Conservation (phyloP, 768 basidiomycete species). For the Trametes gibbosa region DNA sequence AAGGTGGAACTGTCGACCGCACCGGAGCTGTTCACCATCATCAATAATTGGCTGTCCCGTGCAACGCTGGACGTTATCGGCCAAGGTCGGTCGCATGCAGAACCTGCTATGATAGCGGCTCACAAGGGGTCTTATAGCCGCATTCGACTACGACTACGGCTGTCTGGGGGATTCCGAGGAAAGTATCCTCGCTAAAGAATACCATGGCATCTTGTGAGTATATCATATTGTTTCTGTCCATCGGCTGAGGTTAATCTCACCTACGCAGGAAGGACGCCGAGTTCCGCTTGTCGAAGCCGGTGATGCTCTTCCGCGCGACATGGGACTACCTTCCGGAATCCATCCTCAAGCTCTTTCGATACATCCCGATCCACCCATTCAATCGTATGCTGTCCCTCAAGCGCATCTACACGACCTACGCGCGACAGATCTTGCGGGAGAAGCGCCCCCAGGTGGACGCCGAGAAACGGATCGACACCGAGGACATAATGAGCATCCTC, state of each 20-base stretch:
- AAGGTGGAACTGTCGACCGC: slow-evolving; percentile 11
- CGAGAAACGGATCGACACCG: slow-evolving; percentile 10
- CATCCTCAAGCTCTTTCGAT: slow-evolving; percentile 10
- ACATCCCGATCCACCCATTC: slow-evolving; percentile 12
- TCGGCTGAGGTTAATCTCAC: neutral
- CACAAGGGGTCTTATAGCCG: slow-evolving; percentile 7
- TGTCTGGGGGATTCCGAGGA: slow-evolving; percentile 10
- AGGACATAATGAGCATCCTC: slow-evolving; percentile 24
- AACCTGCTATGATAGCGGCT: neutral
- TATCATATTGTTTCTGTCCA: too few relatives aligned
- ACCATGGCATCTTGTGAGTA: slow-evolving; percentile 19
- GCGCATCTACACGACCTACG: slow-evolving; percentile 8
- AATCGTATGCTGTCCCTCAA: slow-evolving; percentile 5
- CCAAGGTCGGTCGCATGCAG: slow-evolving; percentile 2
- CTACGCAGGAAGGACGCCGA: slow-evolving; percentile 4
- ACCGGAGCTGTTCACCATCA: neutral
- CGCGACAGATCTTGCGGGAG: slow-evolving; percentile 3
- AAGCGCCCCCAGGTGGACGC: neutral
- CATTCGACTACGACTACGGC: slow-evolving; percentile 22
- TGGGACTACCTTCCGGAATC: slow-evolving; percentile 22
- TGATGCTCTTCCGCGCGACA: slow-evolving; percentile 15
- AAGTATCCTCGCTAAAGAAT: slow-evolving; percentile 15
- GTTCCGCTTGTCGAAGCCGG: slow-evolving; percentile 1
- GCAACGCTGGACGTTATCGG: slow-evolving; percentile 25
- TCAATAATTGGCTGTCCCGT: slow-evolving; percentile 20